Evolutionary conservation across 2,329 filamentous ascomycete species (phyloP), one percentile per base, ranked within the genome.

Genomic region (Didymella pinodella): DNA sequence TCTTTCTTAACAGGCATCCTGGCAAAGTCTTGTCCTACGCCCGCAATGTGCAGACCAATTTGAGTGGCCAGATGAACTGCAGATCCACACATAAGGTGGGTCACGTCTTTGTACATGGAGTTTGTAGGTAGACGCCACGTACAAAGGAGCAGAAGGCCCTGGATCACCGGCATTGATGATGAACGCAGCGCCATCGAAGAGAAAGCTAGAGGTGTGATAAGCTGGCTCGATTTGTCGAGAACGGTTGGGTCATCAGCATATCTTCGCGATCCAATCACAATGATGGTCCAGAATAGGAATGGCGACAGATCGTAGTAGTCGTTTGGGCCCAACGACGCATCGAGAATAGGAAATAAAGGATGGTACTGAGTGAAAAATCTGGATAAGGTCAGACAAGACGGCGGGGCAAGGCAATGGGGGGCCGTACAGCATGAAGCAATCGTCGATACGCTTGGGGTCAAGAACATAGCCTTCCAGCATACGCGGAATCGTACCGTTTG

Each of bases 101-200:
- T 76, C 59, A 75, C 74, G 46, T 79, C 77, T 41, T 77, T 77
- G 63, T 76, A 77, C 72, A 77, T 78, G 29, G 75, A 79, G 44
- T 77, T 77, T 11, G 78, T 75, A 7, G 78, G 77, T 28, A 79
- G 61, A 3, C 77, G 72, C 78, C 78, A 80, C 18, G 77, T 75
- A 46, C 77, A 79, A 11, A 80, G 71, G 10, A 79, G 70, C 4
- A 80, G 59, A 10, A 78, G 65, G 16, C 74, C 77, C 55, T 79
- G 76, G 22, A 80, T 80, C 14, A 76, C 73, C 14, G 76, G 72
- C 51, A 78, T 75, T 11, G 70, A 73, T 5, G 73, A 75, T 11
- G 74, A 70, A 3, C 75, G 72, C 14, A 75, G 66, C 20, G 75
- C 72, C 69, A 77, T 75, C 25, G 74, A 75, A 12, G 69, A 70